Base-by-base conservation (phyloP, 192 early-diverging fungal genomes). In the Coemansia sp. region DNA sequence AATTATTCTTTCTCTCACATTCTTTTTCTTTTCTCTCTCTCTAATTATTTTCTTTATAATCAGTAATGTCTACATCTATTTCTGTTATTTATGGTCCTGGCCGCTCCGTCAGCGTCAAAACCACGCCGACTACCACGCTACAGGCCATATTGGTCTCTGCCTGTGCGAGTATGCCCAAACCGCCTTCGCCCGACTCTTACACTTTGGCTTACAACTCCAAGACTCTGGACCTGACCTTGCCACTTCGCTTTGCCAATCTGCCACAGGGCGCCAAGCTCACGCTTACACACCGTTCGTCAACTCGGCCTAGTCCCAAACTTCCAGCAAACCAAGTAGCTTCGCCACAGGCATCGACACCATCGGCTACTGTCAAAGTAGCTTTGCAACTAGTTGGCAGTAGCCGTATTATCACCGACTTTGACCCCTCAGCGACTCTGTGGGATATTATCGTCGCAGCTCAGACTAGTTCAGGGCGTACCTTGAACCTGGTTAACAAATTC, bases 221-320 rank as follows among this genome's bases (percentile, higher is more conserved):
- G 47, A 69, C 74, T 18, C 83, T 96, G 34, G 90, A 94, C 77
- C 85, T 92, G 22, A 87, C 93, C 7, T 80, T 93, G 11, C 85
- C 90, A 1, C 84, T 95, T 18, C 89, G 94, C 39, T 92, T 94
- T 79, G 92, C 92, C 36, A 94, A 94, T 71, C 77, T 96, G 38
- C 90, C 93, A 3, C 80, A 90, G 3, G 92, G 92, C 15, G 94
- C 93, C 53, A 94, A 89, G 66, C 86, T 96, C 8, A 83, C 81
- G 39, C 81, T 96, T 18, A 66, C 50, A 27, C 61, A 72, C 79
- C 69, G 69, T 18, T 24, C 52, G 20, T 29, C 22, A 20, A 16
- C 27, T 31, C 55, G 24, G 31, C 13, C 55, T 31, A 57, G 55
- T 18, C 55, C 55, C 55, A 12, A 5, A 31, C n/a, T 18, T 3